Conservation (phyloP, 371 early-diverging fungal species). For the Rhizopus delemar region DNA sequence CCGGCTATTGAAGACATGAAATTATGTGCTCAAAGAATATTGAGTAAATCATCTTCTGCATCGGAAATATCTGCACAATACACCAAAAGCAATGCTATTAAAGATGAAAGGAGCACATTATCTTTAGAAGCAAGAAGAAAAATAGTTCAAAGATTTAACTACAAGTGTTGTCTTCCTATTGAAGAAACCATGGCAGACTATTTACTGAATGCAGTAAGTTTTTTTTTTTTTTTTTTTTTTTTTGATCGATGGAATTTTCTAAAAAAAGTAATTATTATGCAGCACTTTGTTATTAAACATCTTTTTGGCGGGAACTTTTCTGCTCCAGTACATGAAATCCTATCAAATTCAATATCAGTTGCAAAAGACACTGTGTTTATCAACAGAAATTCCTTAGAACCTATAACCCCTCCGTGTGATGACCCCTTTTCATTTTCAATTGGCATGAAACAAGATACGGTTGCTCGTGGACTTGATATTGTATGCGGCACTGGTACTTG, state of each 20-base stretch:
- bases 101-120: background rate
- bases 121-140: background rate
- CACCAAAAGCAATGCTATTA: background rate
- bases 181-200: constrained; percentile 45
- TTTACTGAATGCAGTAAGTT: constrained; percentile 35
- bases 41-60: background rate
- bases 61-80: background rate
- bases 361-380: constrained; percentile 35
- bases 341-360: constrained; percentile 18
- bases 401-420: constrained; percentile 10
- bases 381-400: constrained; percentile 2
- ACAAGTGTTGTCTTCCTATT: constrained; percentile 28
- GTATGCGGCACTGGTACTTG: constrained; percentile 51
- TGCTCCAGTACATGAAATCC: constrained; percentile 32
- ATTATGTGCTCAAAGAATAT: background rate
- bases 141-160: constrained; percentile 15
- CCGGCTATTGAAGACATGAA: background rate
- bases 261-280: background rate
- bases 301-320: constrained; percentile 40
- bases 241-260: background rate
- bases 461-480: constrained; percentile 40
- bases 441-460: background rate
- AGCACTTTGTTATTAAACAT: constrained; percentile 49
- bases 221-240: background rate
- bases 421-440: background rate